Evolutionary conservation across 2,329 filamentous ascomycete species (phyloP), one percentile per base, ranked within the genome.

Genomic region (Cylindrodendrum hubeiense): DNA sequence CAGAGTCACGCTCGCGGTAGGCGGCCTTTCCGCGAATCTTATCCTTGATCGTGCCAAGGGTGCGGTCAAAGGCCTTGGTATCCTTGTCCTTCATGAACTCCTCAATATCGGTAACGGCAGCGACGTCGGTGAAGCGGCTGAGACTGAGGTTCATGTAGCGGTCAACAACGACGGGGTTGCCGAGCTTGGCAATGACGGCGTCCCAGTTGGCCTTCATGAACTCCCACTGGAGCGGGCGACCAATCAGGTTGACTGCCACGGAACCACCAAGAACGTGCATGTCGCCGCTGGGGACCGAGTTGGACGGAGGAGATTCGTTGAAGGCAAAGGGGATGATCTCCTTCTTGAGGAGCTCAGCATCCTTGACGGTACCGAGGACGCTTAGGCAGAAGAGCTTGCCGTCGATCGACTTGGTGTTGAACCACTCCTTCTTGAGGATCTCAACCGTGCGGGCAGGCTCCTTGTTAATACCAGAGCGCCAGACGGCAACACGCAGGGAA

Each of bases 21-120:
- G 89, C 89, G 5, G 94, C 94, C 74, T 95, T 91, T 12, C 92
- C 93, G 44, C 90, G 88, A 70, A 98, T 93, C 67, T 91, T 94
- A 78, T 98, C 96, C 78, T 91, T 90, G 67, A 95, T 91, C 70
- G 97, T 93, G 70, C 91, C 91, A 55, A 99, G 82, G 4, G 93
- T 95, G 60, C 96, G 90, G 78, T 97, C 93, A 79, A 95, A 98
- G 52, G 90, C 92, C 74, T 89, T 89, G 19, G 92, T 95, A 76
- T 98, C 93, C 84, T 95, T 97, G 74, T 88, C 87, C 73, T 88
- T 86, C 84, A 98, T 99, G 85, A 99, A 99, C 3, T 82, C 79
- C 53, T 90, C 86, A 74, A 99, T 96, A 58, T 98, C 94, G 69
- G 89, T 85, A 67, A 93, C 87, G 17, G 89, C 86, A 67, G 87